Conservation (phyloP, 208 protist species). For the Acanthamoeba castellanii region DNA sequence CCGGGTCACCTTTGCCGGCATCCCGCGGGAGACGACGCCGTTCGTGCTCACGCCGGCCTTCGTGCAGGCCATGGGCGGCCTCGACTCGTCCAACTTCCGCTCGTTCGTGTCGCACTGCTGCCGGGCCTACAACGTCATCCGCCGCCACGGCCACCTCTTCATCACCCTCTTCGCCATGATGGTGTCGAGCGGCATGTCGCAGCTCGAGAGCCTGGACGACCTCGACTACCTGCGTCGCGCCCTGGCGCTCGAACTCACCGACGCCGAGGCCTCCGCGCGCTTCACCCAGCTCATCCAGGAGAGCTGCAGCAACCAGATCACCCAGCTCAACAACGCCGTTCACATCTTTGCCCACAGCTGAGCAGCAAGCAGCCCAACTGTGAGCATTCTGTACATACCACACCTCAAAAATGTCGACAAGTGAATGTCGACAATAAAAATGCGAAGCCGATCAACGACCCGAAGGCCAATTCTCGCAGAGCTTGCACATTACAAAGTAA, state of each 20-base stretch:
- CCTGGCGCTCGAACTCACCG: conserved; percentile 48
- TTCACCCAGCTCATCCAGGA: conserved; percentile 86
- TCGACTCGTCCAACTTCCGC: conserved; percentile 66
- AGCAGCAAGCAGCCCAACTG: not conserved
- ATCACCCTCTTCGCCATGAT: conserved; percentile 91
- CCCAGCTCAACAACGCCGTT: conserved; percentile 88
- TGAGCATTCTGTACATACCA: no score
- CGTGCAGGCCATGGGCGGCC: conserved; percentile 88
- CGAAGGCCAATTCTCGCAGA: not conserved
- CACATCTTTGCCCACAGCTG: conserved; percentile 86
- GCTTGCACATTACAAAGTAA: not conserved
- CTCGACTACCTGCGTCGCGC: conserved; percentile 81
- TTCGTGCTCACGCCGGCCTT: conserved; percentile 93
- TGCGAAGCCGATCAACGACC: no score
- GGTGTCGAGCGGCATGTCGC: conserved; percentile 87
- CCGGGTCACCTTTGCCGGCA: conserved; percentile 78
- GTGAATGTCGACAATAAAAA: no score
- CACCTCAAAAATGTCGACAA: no score
- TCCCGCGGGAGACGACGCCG: conserved; percentile 75
- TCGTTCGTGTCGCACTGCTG: conserved; percentile 86
- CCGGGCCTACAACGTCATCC: conserved; percentile 88
- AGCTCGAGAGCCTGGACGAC: conserved; percentile 69
- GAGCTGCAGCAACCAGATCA: conserved; percentile 82
- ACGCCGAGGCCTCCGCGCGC: conserved; percentile 68
- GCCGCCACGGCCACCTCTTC: conserved; percentile 87